A percentile compares a stretch with the other conserved stretches of the same genome.
These are phyloP conservation scores for Penicillium hesseltinei DNA, from an alignment of 2,329 filamentous ascomycete species.

Conservation along the genomic window DNA sequence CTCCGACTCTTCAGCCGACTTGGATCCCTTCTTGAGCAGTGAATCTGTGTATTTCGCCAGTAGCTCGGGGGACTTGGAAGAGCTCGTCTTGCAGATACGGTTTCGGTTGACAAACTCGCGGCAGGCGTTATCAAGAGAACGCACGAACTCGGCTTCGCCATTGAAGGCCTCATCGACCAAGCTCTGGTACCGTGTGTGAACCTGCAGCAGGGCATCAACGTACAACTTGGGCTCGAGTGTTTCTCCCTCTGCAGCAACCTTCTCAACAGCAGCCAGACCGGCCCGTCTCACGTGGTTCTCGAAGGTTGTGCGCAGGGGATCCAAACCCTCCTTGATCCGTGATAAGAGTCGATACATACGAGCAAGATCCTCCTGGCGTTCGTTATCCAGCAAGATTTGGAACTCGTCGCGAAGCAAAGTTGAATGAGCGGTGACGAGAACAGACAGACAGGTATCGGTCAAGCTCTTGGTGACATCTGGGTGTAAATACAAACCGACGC, in stretches of 20 bases:
- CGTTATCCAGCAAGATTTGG: slow-evolving; percentile 86
- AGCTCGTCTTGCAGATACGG: slow-evolving; percentile 88
- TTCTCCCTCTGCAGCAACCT: slow-evolving; percentile 83
- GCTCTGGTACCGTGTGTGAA: slow-evolving; percentile 88
- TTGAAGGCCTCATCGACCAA: slow-evolving; percentile 91
- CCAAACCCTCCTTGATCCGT: slow-evolving; percentile 84
- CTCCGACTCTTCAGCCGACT: slow-evolving; percentile 89
- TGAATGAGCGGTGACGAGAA: slow-evolving; percentile 86
- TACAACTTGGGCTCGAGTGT: slow-evolving; percentile 95
- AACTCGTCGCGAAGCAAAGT: slow-evolving; percentile 89
- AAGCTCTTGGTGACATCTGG: slow-evolving; percentile 80
- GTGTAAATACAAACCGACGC: slow-evolving; percentile 87
- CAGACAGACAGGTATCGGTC: slow-evolving; percentile 83
- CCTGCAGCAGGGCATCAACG: slow-evolving; percentile 89
- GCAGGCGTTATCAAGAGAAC: slow-evolving; percentile 94
- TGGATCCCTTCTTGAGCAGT: slow-evolving; percentile 82
- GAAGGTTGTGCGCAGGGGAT: slow-evolving; percentile 81
- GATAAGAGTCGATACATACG: slow-evolving; percentile 93
- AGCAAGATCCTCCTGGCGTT: slow-evolving; percentile 91
- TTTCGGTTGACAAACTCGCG: slow-evolving; percentile 98
- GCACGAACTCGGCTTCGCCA: slow-evolving; percentile 93
- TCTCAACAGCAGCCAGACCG: slow-evolving; percentile 82
- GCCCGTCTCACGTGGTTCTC: slow-evolving; percentile 91
- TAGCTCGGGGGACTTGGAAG: slow-evolving; percentile 90
- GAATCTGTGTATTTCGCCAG: slow-evolving; percentile 95